Evolutionary conservation across 2,329 filamentous ascomycete species (phyloP), one percentile per base, ranked within the genome.

Genomic region (Penicillium sp.): DNA sequence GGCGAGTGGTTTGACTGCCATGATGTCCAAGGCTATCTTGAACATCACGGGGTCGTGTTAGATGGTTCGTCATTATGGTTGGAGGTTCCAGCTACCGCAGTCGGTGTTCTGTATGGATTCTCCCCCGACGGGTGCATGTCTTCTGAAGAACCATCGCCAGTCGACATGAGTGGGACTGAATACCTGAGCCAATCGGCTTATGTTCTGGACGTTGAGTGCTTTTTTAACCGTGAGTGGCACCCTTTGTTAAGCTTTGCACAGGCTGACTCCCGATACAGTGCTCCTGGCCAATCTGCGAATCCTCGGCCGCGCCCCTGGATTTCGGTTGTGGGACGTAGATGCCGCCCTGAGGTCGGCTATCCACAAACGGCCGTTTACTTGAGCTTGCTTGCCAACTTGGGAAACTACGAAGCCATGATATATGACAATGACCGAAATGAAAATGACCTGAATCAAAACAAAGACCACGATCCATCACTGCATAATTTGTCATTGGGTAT

Each of bases 1-100:
- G 88, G 88, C 4, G 82, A 89, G 45, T 94, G 89, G 76, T 89
- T 88, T 60, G 89, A 94, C 63, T 74, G 84, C 0, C 81, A 89
- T 53, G 90, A 94, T 66, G 85, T 91, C 0, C 87, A 94, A 68
- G 78, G 81, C 11, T 94, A 91, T 64, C 73, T 95, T 14, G 53
- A 57, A 43, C 35, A 61, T 14, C 64, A 64, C 33, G 70, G 70
- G 1, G 54, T 74, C 20, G 57, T 55, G 35, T 40, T 71, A 11
- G 63, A 67, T 44, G 63, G 58, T 1, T 64, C 64, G 18, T 65
- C 63, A n/a, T 51, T 62, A 38, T 66, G 64, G 44, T 45, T 69
- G 30, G 58, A 63, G 3, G 52, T 67, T n/a, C 58, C 63, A 3
- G 38, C 54, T 4, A 35, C 51, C 6, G 51, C 54, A 14, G 54